These are phyloP conservation scores for Collybia sp. DNA, from an alignment of 768 basidiomycete genomes.

Conservation along the genomic window DNA sequence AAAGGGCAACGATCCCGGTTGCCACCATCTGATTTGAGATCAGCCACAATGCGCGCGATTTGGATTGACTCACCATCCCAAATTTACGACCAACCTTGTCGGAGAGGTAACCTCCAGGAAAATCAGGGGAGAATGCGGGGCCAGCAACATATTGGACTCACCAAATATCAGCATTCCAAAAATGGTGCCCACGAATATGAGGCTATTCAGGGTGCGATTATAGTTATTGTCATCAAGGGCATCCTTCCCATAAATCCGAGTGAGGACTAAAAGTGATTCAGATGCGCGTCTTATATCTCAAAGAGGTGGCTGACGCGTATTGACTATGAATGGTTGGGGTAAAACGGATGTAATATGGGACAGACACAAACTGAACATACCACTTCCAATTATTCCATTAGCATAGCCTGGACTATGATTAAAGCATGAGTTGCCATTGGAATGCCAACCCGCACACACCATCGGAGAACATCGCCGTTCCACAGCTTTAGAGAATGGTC, in stretches of 20 bases:
- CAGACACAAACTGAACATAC: slow-evolving; percentile 35
- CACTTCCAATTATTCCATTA: slow-evolving; percentile 72
- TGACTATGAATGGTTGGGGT: slow-evolving; percentile 36
- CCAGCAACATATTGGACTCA: slow-evolving; percentile 4
- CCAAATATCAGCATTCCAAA: slow-evolving; percentile 82
- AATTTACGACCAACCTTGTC: slow-evolving; percentile 84
- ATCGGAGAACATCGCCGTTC: slow-evolving; percentile 3
- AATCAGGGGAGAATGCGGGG: not conserved
- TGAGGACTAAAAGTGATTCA: slow-evolving; percentile 44
- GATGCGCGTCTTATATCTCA: not conserved
- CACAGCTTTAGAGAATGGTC: not conserved
- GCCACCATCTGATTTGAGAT: slow-evolving; percentile 59
- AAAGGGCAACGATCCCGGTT: slow-evolving; percentile 78
- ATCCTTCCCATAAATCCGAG: slow-evolving; percentile 58
- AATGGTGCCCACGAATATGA: slow-evolving; percentile 79
- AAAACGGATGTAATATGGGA: not conserved
- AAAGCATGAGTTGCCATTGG: not conserved
- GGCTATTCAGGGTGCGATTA: slow-evolving; percentile 55
- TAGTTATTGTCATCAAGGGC: slow-evolving; percentile 52
- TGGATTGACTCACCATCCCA: slow-evolving; percentile 60
- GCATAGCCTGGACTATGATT: slow-evolving; percentile 55
- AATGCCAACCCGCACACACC: not conserved
- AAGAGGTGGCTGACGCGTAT: slow-evolving; percentile 45
- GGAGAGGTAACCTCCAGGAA: slow-evolving; percentile 51
- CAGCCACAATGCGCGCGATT: not conserved